Conservation (phyloP, 2,329 filamentous ascomycete genomes). For the Monosporascus sp. region DNA sequence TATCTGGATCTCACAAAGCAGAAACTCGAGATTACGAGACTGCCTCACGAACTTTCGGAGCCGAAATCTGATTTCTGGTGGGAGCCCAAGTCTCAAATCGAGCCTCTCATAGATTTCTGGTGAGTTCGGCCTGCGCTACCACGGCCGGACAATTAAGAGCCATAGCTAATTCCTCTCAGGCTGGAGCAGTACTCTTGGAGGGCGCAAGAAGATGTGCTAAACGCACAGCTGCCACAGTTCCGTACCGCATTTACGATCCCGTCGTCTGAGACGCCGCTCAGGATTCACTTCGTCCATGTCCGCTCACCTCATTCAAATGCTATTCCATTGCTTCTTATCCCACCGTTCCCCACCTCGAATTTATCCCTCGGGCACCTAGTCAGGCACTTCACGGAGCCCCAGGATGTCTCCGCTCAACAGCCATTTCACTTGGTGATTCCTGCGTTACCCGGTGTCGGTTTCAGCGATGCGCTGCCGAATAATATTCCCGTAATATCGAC, state of each 20-base stretch:
- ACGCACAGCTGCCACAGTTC: constrained; percentile 57
- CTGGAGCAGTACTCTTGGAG: constrained; percentile 63
- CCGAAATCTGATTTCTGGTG: constrained; percentile 48
- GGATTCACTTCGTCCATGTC: constrained; percentile 62
- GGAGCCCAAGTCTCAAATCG: constrained; percentile 56
- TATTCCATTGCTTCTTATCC: constrained; percentile 59
- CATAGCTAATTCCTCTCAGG: constrained; percentile 34
- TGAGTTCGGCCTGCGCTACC: constrained; percentile 24
- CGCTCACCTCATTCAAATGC: constrained; percentile 48
- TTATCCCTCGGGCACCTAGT: constrained; percentile 54
- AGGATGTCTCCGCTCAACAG: constrained; percentile 37
- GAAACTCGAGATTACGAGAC: constrained; percentile 61
- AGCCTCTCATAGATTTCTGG: constrained; percentile 63
- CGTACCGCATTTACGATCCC: constrained; percentile 47
- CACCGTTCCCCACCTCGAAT: constrained; percentile 61
- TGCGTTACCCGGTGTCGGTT: constrained; percentile 60
- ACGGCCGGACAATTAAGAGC: constrained; percentile 2
- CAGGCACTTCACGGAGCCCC: constrained; percentile 47
- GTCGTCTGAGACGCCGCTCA: constrained; percentile 36
- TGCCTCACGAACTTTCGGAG: constrained; percentile 53
- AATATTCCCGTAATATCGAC: constrained; percentile 43
- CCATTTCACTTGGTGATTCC: constrained; percentile 64
- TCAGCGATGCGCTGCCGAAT: constrained; percentile 56
- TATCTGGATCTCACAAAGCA: constrained; percentile 63
- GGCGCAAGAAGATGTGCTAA: constrained; percentile 51